Percentiles rank a stretch among this genome's conserved stretches.
Evolutionary conservation across 2,329 filamentous ascomycete genomes (phyloP).

Genomic region (Verticillium dahliae): DNA sequence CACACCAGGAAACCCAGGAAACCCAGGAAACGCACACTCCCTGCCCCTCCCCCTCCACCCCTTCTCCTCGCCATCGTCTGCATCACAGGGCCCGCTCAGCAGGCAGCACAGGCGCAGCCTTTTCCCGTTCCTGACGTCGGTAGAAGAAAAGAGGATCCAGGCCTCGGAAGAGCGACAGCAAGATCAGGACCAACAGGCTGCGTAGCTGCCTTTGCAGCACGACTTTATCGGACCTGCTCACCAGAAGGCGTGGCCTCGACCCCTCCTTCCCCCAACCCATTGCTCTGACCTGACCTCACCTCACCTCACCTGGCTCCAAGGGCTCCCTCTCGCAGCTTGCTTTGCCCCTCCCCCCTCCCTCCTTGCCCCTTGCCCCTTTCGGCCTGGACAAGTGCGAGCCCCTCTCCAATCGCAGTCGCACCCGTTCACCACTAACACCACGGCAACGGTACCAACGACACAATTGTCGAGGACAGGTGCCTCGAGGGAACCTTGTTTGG

Average conservation of each 20-base stretch:
- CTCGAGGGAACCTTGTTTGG: not conserved
- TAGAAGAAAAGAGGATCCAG: not conserved
- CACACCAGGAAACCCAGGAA: not conserved
- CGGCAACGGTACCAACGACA: not conserved
- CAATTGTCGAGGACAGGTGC: not conserved
- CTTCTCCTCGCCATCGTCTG: not conserved
- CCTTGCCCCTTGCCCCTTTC: not conserved
- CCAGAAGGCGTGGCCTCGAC: not conserved
- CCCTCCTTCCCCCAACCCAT: not conserved
- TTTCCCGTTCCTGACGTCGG: not conserved
- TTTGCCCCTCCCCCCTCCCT: not conserved
- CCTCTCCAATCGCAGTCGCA: not conserved
- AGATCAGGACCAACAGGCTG: not conserved
- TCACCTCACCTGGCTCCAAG: not conserved
- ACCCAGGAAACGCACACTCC: not conserved
- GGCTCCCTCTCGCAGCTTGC: not conserved
- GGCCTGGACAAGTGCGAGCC: not conserved
- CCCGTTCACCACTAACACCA: not conserved
- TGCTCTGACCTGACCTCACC: not conserved
- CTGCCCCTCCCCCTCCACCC: not conserved
- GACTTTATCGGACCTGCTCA: not conserved
- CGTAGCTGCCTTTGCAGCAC: not conserved
- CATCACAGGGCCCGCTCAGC: not conserved
- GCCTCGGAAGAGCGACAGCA: not conserved
- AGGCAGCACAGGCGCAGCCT: not conserved